These are phyloP conservation scores for Aureobasidium melanogenum DNA, from an alignment of 2,329 filamentous ascomycete species.

Conservation along the genomic window DNA sequence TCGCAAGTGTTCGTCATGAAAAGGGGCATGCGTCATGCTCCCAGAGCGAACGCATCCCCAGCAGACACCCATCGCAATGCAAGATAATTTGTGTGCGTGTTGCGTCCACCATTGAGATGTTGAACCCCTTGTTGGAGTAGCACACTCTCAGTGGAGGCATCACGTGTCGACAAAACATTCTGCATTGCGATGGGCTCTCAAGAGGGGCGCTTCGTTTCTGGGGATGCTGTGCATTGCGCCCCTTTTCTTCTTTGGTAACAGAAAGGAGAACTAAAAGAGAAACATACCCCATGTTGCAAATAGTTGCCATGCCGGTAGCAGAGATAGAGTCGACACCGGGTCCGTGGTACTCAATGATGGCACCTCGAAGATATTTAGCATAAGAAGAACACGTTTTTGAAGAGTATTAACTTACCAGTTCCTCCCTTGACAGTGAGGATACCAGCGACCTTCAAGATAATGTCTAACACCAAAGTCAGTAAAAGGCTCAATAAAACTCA, in stretches of 20 bases:
- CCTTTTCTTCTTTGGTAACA: background rate
- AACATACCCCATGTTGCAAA: constrained; percentile 47
- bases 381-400: no score
- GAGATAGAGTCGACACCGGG: constrained; percentile 67
- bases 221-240: background rate
- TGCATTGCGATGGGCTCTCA: background rate
- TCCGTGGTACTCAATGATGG: no score
- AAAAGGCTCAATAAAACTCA: background rate
- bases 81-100: background rate
- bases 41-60: background rate
- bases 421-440: constrained; percentile 97
- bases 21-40: background rate
- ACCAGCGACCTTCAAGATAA: constrained; percentile 94
- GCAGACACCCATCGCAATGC: background rate
- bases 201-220: background rate
- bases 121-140: background rate
- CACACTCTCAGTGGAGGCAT: background rate
- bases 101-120: background rate
- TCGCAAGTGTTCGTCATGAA: background rate
- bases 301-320: constrained; percentile 66
- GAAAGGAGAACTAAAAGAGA: constrained; percentile 18
- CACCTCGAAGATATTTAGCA: no score
- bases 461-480: constrained; percentile 50
- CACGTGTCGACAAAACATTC: background rate
- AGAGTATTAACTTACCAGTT: no score